Evolutionary conservation across 345 rosid genomes (phyloP), one percentile per base, ranked within the genome.

Genomic region (Camelina sativa): DNA sequence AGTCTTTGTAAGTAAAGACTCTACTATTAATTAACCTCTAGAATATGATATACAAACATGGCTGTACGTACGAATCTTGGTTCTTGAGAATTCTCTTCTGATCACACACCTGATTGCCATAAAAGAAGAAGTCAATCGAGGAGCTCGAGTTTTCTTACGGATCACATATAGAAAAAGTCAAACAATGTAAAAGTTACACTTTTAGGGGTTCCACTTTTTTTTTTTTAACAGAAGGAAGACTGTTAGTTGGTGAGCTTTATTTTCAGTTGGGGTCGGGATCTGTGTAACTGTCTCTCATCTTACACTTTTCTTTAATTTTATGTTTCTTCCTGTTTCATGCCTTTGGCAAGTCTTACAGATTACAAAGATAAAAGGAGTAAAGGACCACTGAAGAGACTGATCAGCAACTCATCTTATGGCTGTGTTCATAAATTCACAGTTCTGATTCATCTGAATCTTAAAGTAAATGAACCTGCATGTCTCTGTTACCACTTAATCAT

Each of bases 221-320:
- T 32, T 1, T 32, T 32, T 32, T 6, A 34, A 40, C 30, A 28
- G 5, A 28, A 28, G 30, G 67, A 67, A 25, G 73, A 67, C 68
- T 59, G 67, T 59, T 58, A 75, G 73, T 67, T 75, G 78, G 67
- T 50, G 78, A 48, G 46, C 37, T 7, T 25, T 37, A 17, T 58
- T 59, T 59, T 67, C 62, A 75, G 78, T 59, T 67, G 67, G 61
- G 67, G 41, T 75, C 2, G 78, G 78, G 78, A 67, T 75, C 67
- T 59, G 73, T 75, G 67, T 50, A 58, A 59, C 65, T 16, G 59
- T 65, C 71, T 65, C 71, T 34, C 65, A 64, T 11, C 50, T 37
- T 72, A 40, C 61, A 61, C 51, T 50, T 5, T 11, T 38, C 30
- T 61, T 32, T 44, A 44, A 5, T 44, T 43, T 32, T 69, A 46